A percentile compares a stretch with the other conserved stretches of the same genome.
Evolutionary conservation across 768 basidiomycete species (phyloP).

Genomic region (Lentinula aciculospora): DNA sequence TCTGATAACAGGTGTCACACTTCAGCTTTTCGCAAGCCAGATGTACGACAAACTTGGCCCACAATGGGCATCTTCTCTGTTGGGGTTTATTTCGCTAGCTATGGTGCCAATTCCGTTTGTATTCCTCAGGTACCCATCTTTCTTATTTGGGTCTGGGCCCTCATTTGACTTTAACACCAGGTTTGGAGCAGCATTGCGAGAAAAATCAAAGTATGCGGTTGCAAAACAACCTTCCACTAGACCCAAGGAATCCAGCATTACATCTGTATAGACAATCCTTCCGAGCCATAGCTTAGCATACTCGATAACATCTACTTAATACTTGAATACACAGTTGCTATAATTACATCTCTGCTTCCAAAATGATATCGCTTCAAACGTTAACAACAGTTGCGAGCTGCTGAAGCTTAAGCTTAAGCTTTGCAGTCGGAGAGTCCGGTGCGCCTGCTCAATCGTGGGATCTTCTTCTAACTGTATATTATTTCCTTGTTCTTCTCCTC

Average conservation of each 20-base stretch:
- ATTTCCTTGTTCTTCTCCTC: background rate
- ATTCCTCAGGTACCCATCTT: conserved; percentile 27
- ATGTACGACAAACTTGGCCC: conserved; percentile 48
- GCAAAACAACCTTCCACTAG: conserved; percentile 3
- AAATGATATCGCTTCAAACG: too few relatives aligned
- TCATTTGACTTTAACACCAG: conserved; percentile 12
- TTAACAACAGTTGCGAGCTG: too few relatives aligned
- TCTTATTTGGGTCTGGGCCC: background rate
- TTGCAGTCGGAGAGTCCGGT: background rate
- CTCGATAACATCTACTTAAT: too few relatives aligned
- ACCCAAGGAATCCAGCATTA: background rate
- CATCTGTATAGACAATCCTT: background rate
- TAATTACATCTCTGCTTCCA: too few relatives aligned
- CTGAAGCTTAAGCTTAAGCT: background rate
- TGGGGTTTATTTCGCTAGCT: conserved; percentile 44
- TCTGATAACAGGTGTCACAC: conserved; percentile 6
- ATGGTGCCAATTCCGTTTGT: conserved; percentile 51
- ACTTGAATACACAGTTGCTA: too few relatives aligned
- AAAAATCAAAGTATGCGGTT: conserved; percentile 38
- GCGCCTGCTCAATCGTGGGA: background rate
- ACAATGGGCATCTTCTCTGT: conserved; percentile 53
- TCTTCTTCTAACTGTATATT: background rate
- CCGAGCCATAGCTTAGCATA: too few relatives aligned
- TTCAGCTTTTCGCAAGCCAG: conserved; percentile 46
- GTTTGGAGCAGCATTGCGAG: conserved; percentile 37